Evolutionary conservation across 257 asterid species (phyloP), one percentile per base, ranked within the genome.

Genomic region (Penstemon barbatus): DNA sequence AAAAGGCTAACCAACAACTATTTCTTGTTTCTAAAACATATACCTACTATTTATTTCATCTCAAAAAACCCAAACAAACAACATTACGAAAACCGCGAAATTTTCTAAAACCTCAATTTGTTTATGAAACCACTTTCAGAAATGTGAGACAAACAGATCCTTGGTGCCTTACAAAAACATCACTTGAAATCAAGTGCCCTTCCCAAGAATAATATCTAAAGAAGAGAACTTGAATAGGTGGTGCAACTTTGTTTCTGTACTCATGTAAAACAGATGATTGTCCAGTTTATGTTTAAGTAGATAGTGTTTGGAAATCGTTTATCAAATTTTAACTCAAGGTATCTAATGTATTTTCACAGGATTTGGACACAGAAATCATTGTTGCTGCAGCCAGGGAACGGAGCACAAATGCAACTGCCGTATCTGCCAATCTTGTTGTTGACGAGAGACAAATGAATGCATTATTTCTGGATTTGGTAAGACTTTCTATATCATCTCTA

Each of bases 381-480:
- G 97, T 94, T 69, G 96, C 99, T 48, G 79, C 99, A 4, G 91
- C 96, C 64, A 85, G 95, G 74, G 87, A 78, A 64, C 74, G 87
- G 13, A 79, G 66, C 73, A 84, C 93, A 63, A 93, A 77, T 72
- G 94, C 93, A 63, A 87, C 96, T 12, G 87, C 97, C 13, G 86
- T 91, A 58, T 80, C 97, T 38, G 96, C 99, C 61, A 90, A 89
- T 73, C 75, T 94, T 66, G 75, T 81, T 54, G 82, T 88, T 49
- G 97, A 94, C 18, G 97, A 94, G 79, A 83, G 91, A 77, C 97
- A 94, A 74, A 91, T 91, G 99, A 94, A 89, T 51, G 96, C 96
- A 38, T 85, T 94, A 64, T 94, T 90, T 78, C 95, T 94, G 49
- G 97, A 94, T 61, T 61, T 94, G 97, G 99, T 93, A 83, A 82